Base-by-base conservation (phyloP, 768 basidiomycete species). In the Lanmaoa rubissima region DNA sequence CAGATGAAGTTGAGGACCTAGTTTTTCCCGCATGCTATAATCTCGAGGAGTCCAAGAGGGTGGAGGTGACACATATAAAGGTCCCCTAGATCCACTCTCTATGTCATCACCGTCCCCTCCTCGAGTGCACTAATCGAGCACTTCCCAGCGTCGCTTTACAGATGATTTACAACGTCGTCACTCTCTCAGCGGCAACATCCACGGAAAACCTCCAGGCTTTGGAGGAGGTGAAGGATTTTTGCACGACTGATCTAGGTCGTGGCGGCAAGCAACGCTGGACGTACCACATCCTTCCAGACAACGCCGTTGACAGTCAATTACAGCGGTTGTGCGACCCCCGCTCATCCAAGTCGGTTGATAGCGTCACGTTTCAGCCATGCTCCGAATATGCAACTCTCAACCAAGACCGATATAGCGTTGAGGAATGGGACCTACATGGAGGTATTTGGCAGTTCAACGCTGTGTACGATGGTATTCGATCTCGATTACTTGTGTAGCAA, bases 221-320 rank as follows among this genome's bases (percentile, higher is more conserved):
- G 54, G 74, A 79, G 39, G 82, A 84, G 62, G 82, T 83, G 49
- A 79, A 76, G 60, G 68, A 82, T 61, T 82, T 83, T 61, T 73
- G 70, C 16, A 73, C 70, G 19, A 84, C 82, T 7, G 81, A 84
- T 66, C 77, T 84, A 64, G 82, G 82, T 59, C 76, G 75, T 44
- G 75, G 79, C 9, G 82, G 80, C 34, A 73, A 69, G 51, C 76
- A 77, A 35, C 76, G 76, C 36, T 84, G 83, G 82, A 78, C 81
- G 4, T 85, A 82, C 64, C 79, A 77, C 17, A 63, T 76, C 28
- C 74, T 84, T 26, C 50, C 70, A 16, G 79, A 82, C 55, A 73
- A 70, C 12, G 65, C 57, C 5, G 59, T 84, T 26, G 68, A 76
- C 21, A 53, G 65, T 12, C 77, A 81, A 65, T 59, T 84, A 28